Evolutionary conservation across 345 rosid species (phyloP).

Genomic region (Eucalyptus viminalis): DNA sequence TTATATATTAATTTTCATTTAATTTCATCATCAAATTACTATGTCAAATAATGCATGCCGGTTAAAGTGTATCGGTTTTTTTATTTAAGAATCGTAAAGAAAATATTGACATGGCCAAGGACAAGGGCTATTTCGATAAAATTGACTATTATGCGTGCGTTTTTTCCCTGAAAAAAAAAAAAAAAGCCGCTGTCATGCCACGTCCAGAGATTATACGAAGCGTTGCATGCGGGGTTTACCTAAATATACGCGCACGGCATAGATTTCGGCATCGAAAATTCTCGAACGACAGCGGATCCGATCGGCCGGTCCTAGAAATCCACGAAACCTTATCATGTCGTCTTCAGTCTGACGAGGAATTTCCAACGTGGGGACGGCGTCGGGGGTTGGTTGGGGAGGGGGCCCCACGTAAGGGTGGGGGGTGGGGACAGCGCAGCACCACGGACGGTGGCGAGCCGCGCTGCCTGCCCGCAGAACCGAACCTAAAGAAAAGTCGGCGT

Average conservation of each 20-base stretch:
- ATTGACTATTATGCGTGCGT: background rate
- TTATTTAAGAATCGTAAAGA: rapidly evolving
- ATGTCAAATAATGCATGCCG: rapidly evolving
- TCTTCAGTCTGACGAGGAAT: background rate
- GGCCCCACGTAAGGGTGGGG: background rate
- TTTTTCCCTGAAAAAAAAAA: no score
- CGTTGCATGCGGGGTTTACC: background rate
- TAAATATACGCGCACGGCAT: no score
- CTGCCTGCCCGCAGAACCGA: background rate
- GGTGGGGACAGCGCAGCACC: background rate
- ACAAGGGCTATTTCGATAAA: background rate
- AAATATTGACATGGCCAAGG: no score
- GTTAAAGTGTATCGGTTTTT: rapidly evolving
- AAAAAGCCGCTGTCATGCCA: background rate
- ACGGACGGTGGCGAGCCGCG: background rate
- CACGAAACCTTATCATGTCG: background rate
- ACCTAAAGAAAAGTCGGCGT: background rate
- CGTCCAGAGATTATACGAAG: background rate
- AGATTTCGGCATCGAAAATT: background rate
- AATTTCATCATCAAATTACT: no score
- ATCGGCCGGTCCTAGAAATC: background rate
- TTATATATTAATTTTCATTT: rapidly evolving
- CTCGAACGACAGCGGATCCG: background rate
- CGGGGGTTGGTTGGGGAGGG: background rate
- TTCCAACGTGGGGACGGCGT: background rate